Evolutionary conservation across 768 basidiomycete species (phyloP).

Genomic region (Trametes coccinea): DNA sequence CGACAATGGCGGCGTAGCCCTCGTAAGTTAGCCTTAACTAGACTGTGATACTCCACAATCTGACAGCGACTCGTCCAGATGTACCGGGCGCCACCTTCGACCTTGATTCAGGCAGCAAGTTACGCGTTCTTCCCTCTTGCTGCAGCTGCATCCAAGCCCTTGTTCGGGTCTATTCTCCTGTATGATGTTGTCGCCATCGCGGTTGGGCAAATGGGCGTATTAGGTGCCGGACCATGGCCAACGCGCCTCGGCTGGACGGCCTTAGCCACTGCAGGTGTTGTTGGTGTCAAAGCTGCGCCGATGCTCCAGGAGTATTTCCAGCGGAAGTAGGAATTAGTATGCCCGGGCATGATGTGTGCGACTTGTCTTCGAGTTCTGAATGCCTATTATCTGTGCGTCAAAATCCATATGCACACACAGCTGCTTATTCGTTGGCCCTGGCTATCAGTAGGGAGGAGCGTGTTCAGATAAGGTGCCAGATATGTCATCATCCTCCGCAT

Average conservation of each 20-base stretch:
- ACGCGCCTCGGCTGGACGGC: slow-evolving; percentile 29
- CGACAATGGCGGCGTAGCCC: slow-evolving; percentile 32
- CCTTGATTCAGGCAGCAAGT: slow-evolving; percentile 19
- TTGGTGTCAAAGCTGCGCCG: slow-evolving; percentile 22
- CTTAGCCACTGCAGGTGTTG: slow-evolving; percentile 21
- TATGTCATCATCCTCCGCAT: too few relatives aligned
- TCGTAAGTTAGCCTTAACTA: slow-evolving; percentile 17
- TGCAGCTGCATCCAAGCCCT: slow-evolving; percentile 22
- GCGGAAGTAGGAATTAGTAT: neutral
- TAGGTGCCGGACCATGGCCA: slow-evolving; percentile 25
- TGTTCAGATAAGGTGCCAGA: too few relatives aligned
- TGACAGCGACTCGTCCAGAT: slow-evolving; percentile 5
- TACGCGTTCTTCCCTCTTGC: slow-evolving; percentile 25
- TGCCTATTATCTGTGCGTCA: too few relatives aligned
- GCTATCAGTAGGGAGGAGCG: too few relatives aligned
- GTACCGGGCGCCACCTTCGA: slow-evolving; percentile 23
- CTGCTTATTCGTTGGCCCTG: too few relatives aligned
- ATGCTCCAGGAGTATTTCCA: neutral
- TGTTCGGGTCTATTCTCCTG: slow-evolving; percentile 27
- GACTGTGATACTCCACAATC: too few relatives aligned
- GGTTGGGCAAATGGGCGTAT: slow-evolving; percentile 24
- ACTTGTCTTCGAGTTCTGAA: too few relatives aligned
- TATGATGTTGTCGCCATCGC: slow-evolving; percentile 28
- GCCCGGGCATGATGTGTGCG: neutral
- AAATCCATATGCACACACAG: too few relatives aligned